Conservation (phyloP, 352 stramenopile genomes). For the Aphanomyces euteiches region DNA sequence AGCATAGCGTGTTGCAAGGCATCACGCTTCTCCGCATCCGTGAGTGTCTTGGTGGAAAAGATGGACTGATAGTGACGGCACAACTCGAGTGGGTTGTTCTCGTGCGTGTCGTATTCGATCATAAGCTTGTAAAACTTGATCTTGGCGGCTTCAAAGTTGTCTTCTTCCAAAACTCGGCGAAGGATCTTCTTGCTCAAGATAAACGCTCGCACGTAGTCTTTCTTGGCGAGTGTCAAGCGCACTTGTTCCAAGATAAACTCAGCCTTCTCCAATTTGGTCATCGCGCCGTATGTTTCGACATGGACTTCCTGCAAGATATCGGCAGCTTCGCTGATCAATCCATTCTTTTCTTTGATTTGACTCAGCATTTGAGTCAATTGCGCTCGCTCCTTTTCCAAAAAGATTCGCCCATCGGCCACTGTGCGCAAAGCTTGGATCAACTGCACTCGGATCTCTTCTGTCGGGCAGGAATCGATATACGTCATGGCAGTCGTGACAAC, state of each 20-base stretch:
- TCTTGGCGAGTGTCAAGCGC: conserved; percentile 93
- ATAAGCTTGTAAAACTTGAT: conserved; percentile 96
- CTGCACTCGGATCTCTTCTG: conserved; percentile 84
- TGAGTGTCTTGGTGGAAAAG: conserved; percentile 71
- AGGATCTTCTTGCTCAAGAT: conserved; percentile 98
- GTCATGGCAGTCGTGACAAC: conserved; percentile 84
- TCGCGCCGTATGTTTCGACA: conserved; percentile 97
- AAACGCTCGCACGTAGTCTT: conserved; percentile 94
- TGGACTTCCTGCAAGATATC: conserved; percentile 97
- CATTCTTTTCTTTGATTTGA: conserved; percentile 89
- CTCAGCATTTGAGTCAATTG: conserved; percentile 90
- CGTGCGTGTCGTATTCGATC: conserved; percentile 94
- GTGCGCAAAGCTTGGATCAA: conserved; percentile 92
- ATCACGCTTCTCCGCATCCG: conserved; percentile 57
- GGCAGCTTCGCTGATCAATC: conserved; percentile 90
- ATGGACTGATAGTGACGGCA: conserved; percentile 84
- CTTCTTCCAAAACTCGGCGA: conserved; percentile 89
- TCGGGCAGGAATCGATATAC: conserved; percentile 69
- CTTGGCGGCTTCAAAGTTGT: conserved; percentile 84
- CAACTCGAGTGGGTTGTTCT: conserved; percentile 95
- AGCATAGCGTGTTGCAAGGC: conserved; percentile 70
- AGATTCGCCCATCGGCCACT: conserved; percentile 97
- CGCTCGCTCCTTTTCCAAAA: conserved; percentile 95
- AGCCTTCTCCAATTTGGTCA: conserved; percentile 98
- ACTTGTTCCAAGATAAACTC: conserved; percentile 99